A percentile compares a stretch with the other conserved stretches of the same genome.
Conservation (phyloP, 768 basidiomycete species). For the Candolleomyces aberdarensis region DNA sequence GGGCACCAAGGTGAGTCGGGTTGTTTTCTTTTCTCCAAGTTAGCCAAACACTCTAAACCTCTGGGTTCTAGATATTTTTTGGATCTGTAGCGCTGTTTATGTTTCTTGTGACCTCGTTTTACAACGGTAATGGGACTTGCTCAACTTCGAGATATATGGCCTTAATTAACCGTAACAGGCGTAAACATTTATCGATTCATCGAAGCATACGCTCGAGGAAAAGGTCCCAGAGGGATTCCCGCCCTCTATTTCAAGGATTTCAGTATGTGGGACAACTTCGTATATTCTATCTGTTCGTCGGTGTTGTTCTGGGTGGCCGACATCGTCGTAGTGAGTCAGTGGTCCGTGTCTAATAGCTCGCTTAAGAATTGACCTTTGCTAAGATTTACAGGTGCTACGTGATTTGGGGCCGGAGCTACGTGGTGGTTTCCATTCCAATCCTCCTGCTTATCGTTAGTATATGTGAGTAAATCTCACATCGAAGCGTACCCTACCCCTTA, state of each 20-base stretch:
- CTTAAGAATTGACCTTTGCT: neutral
- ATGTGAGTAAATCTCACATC: conserved; percentile 16
- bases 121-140: neutral
- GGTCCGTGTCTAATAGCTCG: neutral
- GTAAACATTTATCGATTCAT: conserved; percentile 20
- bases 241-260: conserved; percentile 20
- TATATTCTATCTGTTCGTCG: conserved; percentile 19
- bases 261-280: conserved; percentile 21
- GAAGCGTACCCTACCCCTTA: neutral
- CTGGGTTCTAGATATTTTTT: neutral
- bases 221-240: conserved; percentile 14
- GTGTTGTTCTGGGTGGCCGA: conserved; percentile 28
- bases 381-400: conserved; percentile 29
- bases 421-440: conserved; percentile 19
- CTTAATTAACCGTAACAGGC: conserved; percentile 1
- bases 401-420: conserved; percentile 21
- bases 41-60: neutral
- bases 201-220: conserved; percentile 17
- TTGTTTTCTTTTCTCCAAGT: neutral
- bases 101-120: neutral
- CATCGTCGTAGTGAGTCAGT: conserved; percentile 21
- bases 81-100: neutral
- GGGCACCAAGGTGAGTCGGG: neutral
- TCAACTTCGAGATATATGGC: neutral
- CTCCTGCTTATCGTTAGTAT: conserved; percentile 17